Base-by-base conservation (phyloP, 2,329 filamentous ascomycete genomes). In the Talaromyces verruculosus region DNA sequence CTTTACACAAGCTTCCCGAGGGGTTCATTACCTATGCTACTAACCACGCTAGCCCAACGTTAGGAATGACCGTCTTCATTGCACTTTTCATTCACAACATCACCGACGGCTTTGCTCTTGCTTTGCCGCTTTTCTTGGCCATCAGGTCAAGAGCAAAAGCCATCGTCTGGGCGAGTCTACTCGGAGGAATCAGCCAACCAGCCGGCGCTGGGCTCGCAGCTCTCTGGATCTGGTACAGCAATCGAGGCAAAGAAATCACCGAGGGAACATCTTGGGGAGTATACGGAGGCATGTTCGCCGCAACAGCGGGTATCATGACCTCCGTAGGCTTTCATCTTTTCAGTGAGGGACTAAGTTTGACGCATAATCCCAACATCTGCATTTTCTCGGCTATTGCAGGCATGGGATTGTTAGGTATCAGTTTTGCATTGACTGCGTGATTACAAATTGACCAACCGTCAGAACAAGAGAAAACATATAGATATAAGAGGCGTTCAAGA, bases 71-170 rank as follows among this genome's bases (percentile, higher is more conserved):
- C 62, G 92, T 99, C 64, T 99, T 99, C 80, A 87, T 98, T 77
- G 94, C 95, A 0, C 85, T 99, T 7, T 97, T 97, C 75, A 94
- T 99, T 67, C 95, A 99, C 84, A 99, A 98, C 80, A 96, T 99
- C 73, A 93, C 92, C 33, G 95, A 99, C 80, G 95, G 95, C 1
- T 98, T 98, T 75, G 92, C 93, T 68, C 90, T 99, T 85, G 92
- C 93, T 0, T 81, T 99, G 0, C 95, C 95, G 0, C 84, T 99
- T 0, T 99, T 96, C 78, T 91, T 99, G 73, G 95, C 95, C 1
- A 86, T 97, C 37, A 86, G 89, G 68, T 94, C 89, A 66, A 89
- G 93, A 55, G 81, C 87, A 74, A 90, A 89, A 72, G 94, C 95
- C 19, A 95, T 98, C 81, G 79, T 91, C 67, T 96, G 92, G 88